Conservation (phyloP, 1,284 basidiomycete species). For the Sporisorium iseilematis-ciliati region DNA sequence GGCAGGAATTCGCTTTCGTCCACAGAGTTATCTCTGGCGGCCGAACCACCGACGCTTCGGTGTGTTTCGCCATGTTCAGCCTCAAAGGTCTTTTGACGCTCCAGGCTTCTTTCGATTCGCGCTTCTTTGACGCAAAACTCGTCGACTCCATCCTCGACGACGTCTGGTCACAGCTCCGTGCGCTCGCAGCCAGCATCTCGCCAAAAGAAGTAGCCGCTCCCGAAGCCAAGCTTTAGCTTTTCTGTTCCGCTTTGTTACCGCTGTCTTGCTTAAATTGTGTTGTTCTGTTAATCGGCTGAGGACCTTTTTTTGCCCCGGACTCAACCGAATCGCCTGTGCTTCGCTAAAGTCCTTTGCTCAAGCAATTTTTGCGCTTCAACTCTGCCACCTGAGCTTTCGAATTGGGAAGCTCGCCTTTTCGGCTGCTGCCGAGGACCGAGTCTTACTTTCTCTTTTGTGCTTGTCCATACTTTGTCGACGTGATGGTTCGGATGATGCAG, state of each 20-base stretch:
- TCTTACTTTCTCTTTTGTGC: too few relatives aligned
- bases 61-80: constrained; percentile 33
- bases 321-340: too few relatives aligned
- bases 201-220: not conserved
- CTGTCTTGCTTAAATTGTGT: not conserved
- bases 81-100: constrained; percentile 19
- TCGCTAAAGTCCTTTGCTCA: too few relatives aligned
- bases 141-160: constrained; percentile 30
- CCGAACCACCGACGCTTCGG: constrained; percentile 30
- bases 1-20: constrained; percentile 16
- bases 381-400: too few relatives aligned
- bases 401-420: too few relatives aligned
- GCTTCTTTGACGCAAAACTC: constrained; percentile 34
- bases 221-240: constrained; percentile 28
- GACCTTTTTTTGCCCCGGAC: too few relatives aligned
- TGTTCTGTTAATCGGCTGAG: not conserved
- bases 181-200: constrained; percentile 7
- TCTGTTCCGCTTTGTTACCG: not conserved
- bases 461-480: too few relatives aligned
- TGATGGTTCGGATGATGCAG: too few relatives aligned
- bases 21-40: constrained; percentile 8
- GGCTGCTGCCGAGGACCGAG: too few relatives aligned
- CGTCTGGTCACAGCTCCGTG: constrained; percentile 17
- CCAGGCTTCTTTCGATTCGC: constrained; percentile 32
- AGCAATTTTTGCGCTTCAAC: too few relatives aligned